Conservation (phyloP, 768 basidiomycete genomes). For the Hysterangium stoloniferum region DNA sequence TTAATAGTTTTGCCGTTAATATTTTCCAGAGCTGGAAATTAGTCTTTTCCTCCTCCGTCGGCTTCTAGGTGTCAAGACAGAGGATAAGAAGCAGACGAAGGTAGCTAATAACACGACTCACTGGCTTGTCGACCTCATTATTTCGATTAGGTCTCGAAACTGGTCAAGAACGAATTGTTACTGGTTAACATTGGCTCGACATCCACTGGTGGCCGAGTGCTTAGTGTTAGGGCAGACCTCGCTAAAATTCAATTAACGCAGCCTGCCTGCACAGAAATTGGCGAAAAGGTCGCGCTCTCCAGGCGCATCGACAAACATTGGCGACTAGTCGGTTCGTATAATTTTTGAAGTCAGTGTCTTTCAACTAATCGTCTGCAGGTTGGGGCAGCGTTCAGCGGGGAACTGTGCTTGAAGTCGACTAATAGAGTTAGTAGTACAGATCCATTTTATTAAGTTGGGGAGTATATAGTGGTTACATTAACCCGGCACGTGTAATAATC, state of each 20-base stretch:
- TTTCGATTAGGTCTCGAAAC: conserved; percentile 54
- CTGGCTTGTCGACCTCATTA: not conserved
- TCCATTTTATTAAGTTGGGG: not conserved
- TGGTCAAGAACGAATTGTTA: conserved; percentile 84
- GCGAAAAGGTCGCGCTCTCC: conserved; percentile 94
- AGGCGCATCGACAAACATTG: conserved; percentile 97
- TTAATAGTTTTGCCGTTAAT: not conserved
- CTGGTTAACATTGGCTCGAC: conserved; percentile 98
- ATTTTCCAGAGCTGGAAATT: conserved; percentile 70
- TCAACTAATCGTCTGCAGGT: conserved; percentile 24
- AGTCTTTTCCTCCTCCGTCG: conserved; percentile 91
- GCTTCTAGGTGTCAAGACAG: conserved; percentile 94
- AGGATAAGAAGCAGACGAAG: conserved; percentile 98
- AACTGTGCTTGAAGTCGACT: conserved; percentile 53
- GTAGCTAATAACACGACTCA: conserved; percentile 13
- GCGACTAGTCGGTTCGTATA: conserved; percentile 81
- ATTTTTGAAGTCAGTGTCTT: not conserved
- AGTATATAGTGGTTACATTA: not conserved
- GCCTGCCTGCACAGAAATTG: conserved; percentile 93
- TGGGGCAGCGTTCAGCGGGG: conserved; percentile 83
- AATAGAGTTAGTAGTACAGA: not conserved
- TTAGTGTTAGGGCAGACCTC: conserved; percentile 90
- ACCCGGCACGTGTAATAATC: not conserved
- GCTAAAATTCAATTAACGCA: conserved; percentile 91
- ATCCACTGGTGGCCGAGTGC: conserved; percentile 91